phyloP scores from a whole-genome alignment of 1,284 basidiomycete genomes.

The Cryptococcus neoformans region DNA sequence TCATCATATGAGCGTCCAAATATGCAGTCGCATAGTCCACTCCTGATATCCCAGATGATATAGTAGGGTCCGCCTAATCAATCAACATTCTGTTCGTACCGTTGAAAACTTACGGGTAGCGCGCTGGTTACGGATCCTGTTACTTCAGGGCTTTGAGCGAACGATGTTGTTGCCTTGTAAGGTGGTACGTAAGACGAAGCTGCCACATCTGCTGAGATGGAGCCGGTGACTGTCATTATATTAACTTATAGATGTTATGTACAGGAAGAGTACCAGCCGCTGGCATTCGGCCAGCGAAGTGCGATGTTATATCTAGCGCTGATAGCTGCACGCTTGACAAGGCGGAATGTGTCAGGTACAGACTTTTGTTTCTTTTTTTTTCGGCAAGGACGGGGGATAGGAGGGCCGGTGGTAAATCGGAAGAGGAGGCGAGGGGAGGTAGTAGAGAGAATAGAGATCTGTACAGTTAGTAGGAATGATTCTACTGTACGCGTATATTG shows the following conservation, averaged over 20 bases:
- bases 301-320: too few relatives aligned
- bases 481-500: too few relatives aligned
- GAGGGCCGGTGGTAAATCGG: too few relatives aligned
- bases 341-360: too few relatives aligned
- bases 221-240: conserved; percentile 33
- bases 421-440: too few relatives aligned
- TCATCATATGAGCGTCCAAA: conserved; percentile 44
- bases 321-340: too few relatives aligned
- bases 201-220: conserved; percentile 26
- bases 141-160: conserved; percentile 23
- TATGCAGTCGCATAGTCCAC: conserved; percentile 40
- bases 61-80: conserved; percentile 26
- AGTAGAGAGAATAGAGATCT: too few relatives aligned
- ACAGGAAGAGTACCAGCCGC: neutral
- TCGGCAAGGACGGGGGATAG: too few relatives aligned
- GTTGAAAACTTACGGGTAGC: conserved; percentile 7
- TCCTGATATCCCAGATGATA: conserved; percentile 21
- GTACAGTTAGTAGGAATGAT: too few relatives aligned
- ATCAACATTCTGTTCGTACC: neutral
- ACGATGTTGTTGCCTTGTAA: conserved; percentile 34
- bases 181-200: conserved; percentile 30
- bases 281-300: too few relatives aligned
- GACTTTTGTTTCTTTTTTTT: too few relatives aligned
- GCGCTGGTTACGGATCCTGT: conserved; percentile 35
- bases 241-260: neutral